A percentile compares a stretch with the other conserved stretches of the same genome.
These are phyloP conservation scores for Moesziomyces sp. DNA, from an alignment of 1,284 basidiomycete species.

Conservation along the genomic window DNA sequence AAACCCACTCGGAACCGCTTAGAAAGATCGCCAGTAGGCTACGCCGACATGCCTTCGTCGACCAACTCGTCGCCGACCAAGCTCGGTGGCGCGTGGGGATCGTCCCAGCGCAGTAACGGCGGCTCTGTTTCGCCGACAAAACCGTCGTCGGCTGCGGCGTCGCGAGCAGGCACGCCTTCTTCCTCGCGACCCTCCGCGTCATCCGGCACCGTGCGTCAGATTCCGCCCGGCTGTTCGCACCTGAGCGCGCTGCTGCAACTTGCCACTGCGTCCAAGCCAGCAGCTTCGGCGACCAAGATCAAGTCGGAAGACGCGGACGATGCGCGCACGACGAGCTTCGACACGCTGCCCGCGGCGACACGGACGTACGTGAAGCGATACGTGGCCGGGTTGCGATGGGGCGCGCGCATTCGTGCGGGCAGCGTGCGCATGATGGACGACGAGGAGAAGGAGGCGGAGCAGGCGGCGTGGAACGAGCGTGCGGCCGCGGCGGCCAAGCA, in stretches of 20 bases:
- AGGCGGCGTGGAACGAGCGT: conserved; percentile 9
- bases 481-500: conserved; percentile 32
- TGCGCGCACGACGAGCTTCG: conserved; percentile 16
- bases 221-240: conserved; percentile 42
- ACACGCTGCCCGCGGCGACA: conserved; percentile 15
- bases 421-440: conserved; percentile 48
- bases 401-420: conserved; percentile 50
- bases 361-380: conserved; percentile 48
- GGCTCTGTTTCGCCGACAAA: conserved; percentile 38
- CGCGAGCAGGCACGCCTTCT: conserved; percentile 33
- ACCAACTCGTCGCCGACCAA: conserved; percentile 29
- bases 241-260: conserved; percentile 27
- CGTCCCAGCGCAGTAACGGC: conserved; percentile 31
- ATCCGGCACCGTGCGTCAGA: conserved; percentile 11
- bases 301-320: conserved; percentile 39
- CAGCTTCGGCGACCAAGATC: conserved; percentile 22
- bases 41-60: conserved; percentile 23
- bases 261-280: conserved; percentile 3
- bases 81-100: conserved; percentile 10
- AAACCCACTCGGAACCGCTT: neutral
- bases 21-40: neutral
- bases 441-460: conserved; percentile 37
- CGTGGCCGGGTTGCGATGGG: conserved; percentile 57
- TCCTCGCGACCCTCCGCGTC: conserved; percentile 2
- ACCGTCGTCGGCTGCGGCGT: conserved; percentile 26